Base-by-base conservation (phyloP, 2,329 filamentous ascomycete species). In the Calonectria fujianensis region DNA sequence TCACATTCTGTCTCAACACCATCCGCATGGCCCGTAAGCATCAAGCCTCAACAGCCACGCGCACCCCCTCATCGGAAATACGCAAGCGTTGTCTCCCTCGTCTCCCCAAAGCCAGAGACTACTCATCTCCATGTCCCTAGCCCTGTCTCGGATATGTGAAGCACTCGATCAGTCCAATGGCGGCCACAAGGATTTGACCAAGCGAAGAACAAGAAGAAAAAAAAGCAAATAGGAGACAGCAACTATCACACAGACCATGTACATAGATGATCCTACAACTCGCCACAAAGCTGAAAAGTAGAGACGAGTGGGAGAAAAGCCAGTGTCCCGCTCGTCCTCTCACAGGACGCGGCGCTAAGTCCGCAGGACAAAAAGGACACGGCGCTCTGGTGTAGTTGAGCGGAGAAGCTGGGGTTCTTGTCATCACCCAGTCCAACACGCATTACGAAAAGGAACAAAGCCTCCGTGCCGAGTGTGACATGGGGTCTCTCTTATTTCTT, bases 211-310 rank as follows among this genome's bases (percentile, higher is more conserved):
- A 37, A 61, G 39, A 27, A 32, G 14, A 39, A 37, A 24, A 29
- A 27, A 48, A 48, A 48, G 52, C 24, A 61, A 61, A 39, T 7
- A 61, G 14, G 20, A 39, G 35, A 27, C 35, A 27, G 0, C 31
- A 39, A 64, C 24, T 64, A 24, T 48, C 39, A 68, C 51, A 68
- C 61, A 39, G 20, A 48, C 70, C 70, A 57, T 54, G 70, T 54
- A 64, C 41, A 48, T 48, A 64, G 32, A 54, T 54, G 45, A 41
- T 41, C 52, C 54, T 50, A 37, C 8, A 57, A 39, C 27, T 37
- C n/a, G 61, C 52, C 27, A 63, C 65, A 27, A 7, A 51, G 31
- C 51, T 72, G 64, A 64, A 69, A 66, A 69, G 35, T 16, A 50
- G 27, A 29, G 29, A 57, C 13, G 32, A 63, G 39, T 59, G 31